Percentiles rank a stretch among this genome's conserved stretches.
Conservation (phyloP, 1,284 basidiomycete genomes). For the Stygiomarasmius scandens region DNA sequence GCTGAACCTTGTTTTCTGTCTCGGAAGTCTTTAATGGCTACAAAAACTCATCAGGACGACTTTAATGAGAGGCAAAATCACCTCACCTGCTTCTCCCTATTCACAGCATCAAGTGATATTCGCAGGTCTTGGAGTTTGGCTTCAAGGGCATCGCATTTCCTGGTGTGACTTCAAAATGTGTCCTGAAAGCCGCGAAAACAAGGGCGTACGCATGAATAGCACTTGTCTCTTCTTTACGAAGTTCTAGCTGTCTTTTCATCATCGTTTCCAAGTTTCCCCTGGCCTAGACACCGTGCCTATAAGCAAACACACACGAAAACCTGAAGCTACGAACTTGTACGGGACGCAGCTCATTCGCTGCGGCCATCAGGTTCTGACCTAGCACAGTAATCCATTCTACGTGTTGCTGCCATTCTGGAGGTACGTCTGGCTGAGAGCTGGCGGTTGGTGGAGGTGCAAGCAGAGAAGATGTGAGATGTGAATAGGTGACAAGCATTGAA, state of each 20-base stretch:
- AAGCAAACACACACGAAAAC: constrained; percentile 2
- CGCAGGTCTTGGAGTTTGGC: constrained; percentile 58
- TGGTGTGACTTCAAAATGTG: constrained; percentile 27
- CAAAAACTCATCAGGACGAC: not conserved
- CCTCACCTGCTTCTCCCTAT: not conserved
- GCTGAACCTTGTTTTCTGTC: no score
- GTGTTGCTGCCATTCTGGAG: constrained; percentile 71
- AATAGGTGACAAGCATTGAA: constrained; percentile 73
- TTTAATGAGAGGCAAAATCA: not conserved
- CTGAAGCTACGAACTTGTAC: constrained; percentile 54
- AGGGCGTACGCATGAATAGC: constrained; percentile 60
- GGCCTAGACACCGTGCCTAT: constrained; percentile 45
- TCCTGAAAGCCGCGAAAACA: not conserved
- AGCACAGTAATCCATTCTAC: constrained; percentile 76
- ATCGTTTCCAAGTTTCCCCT: constrained; percentile 72
- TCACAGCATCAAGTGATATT: constrained; percentile 31
- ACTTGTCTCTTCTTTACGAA: constrained; percentile 68
- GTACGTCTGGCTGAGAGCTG: constrained; percentile 34
- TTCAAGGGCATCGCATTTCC: constrained; percentile 73
- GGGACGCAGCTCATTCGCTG: constrained; percentile 79
- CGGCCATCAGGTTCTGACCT: constrained; percentile 80
- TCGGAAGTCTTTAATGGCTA: no score
- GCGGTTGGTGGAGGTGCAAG: constrained; percentile 62
- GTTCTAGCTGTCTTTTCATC: constrained; percentile 74
- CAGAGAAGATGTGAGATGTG: constrained; percentile 61